Base-by-base conservation (phyloP, 495 filamentous ascomycete genomes). In the Entonaema liquescens region DNA sequence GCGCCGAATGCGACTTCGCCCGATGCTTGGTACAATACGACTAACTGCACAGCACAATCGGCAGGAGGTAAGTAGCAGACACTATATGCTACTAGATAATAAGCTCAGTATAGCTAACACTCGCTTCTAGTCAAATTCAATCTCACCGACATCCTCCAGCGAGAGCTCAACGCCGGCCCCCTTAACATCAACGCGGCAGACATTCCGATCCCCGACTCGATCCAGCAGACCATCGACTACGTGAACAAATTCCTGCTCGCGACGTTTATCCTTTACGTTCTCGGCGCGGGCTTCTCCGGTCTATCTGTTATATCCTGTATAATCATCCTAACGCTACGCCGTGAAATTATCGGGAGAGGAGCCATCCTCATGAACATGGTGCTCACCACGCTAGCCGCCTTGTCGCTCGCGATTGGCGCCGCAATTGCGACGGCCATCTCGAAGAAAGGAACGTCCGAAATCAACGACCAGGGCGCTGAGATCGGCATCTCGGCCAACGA, bases 251-350 rank as follows among this genome's bases (percentile, higher is more conserved):
- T 81, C 17, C 67, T 83, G 42, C 83, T 86, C 25, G 87, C 86
- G 0, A 83, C 88, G 67, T 89, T 89, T 60, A 81, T 92, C 33
- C 78, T 94, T 58, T 92, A 92, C 74, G 85, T 84, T 65, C 81
- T 93, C 8, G 89, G 84, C 2, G 83, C 88, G 36, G 87, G 79
- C 4, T 79, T 89, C 15, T 81, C 86, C 21, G 89, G 86, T 11
- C 68, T 90, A 8, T 79, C 84, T 5, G 77, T 93, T 42, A 44
- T 93, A 3, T 72, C 79, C 2, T 81, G 85, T 17, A 55, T 87
- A 40, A 58, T 87, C 42, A 63, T 81, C 50, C 66, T 87, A 17
- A 67, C 75, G 12, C 70, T 77, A 1, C 79, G 81, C 2, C 77
- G 81, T 17, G 25, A 80, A 36, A 53, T 11, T 13, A 56, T 73